These are phyloP conservation scores for Exsudoporus frostii DNA, from an alignment of 768 basidiomycete genomes.

Conservation along the genomic window DNA sequence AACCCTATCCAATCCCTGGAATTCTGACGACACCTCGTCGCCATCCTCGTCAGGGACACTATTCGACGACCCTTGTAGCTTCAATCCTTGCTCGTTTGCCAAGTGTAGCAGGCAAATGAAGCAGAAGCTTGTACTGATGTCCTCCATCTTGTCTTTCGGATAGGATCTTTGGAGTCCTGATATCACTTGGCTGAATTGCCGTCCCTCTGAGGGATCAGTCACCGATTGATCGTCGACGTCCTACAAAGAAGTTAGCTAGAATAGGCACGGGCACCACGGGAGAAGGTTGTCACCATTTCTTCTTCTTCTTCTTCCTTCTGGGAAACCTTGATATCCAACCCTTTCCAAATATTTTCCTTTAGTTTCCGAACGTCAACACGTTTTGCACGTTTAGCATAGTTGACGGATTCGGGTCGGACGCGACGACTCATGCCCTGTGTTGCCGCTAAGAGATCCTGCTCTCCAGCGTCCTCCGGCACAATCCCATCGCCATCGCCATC, in stretches of 20 bases:
- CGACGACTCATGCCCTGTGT: slow-evolving; percentile 76
- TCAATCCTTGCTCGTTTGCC: slow-evolving; percentile 94
- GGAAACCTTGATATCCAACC: slow-evolving; percentile 72
- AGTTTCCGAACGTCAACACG: slow-evolving; percentile 93
- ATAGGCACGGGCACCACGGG: neutral
- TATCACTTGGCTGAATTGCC: slow-evolving; percentile 80
- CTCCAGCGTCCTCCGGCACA: slow-evolving; percentile 57
- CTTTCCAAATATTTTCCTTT: slow-evolving; percentile 98
- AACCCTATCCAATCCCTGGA: slow-evolving; percentile 44
- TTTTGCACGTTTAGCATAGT: slow-evolving; percentile 94
- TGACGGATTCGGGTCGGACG: slow-evolving; percentile 82
- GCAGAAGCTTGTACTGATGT: slow-evolving; percentile 98
- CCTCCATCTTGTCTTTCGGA: slow-evolving; percentile 91
- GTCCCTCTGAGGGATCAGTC: slow-evolving; percentile 64
- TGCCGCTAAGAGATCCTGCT: slow-evolving; percentile 84
- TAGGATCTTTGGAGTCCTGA: slow-evolving; percentile 77
- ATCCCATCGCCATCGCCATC: slow-evolving; percentile 49
- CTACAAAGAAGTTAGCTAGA: slow-evolving; percentile 31
- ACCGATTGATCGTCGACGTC: slow-evolving; percentile 49
- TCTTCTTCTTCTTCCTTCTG: slow-evolving; percentile 37
- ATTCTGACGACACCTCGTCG: slow-evolving; percentile 32
- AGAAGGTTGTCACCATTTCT: slow-evolving; percentile 48
- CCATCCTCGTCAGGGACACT: slow-evolving; percentile 37
- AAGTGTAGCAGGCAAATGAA: slow-evolving; percentile 97
- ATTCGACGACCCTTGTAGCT: slow-evolving; percentile 55